Percentiles rank a stretch among this genome's conserved stretches.
Evolutionary conservation across 2,329 filamentous ascomycete genomes (phyloP).

Genomic region (Cladosporium cucumerinum): DNA sequence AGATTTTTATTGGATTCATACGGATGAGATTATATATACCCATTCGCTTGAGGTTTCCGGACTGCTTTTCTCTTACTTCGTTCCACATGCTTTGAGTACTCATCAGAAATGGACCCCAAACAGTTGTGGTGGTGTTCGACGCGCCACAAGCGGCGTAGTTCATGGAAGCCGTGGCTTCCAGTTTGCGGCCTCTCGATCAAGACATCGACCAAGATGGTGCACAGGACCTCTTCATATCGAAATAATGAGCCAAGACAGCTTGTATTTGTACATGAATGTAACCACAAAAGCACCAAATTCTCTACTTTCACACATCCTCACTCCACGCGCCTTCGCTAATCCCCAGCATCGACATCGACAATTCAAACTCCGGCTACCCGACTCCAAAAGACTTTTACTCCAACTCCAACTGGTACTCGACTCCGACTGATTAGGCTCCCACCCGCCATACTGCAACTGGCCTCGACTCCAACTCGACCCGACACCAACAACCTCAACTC

Average conservation of each 20-base stretch:
- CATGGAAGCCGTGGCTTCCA: neutral
- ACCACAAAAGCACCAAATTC: neutral
- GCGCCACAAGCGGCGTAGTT: neutral
- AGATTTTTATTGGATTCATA: neutral
- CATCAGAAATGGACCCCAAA: neutral
- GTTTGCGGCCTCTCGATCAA: too few relatives aligned
- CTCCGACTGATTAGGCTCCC: neutral
- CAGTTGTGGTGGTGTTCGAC: neutral
- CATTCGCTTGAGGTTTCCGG: neutral
- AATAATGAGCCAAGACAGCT: neutral
- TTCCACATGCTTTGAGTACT: neutral
- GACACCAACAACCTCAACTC: too few relatives aligned
- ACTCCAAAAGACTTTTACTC: neutral
- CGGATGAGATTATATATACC: neutral
- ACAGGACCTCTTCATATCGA: neutral
- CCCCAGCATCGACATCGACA: neutral
- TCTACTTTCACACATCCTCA: neutral
- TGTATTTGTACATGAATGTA: neutral
- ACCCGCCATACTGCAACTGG: neutral
- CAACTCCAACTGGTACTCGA: neutral
- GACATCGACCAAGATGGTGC: neutral
- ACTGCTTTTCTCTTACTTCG: neutral
- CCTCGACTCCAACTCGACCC: too few relatives aligned
- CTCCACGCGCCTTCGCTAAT: neutral
- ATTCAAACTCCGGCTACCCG: neutral